Percentiles rank a stretch among this genome's conserved stretches.
Evolutionary conservation across 495 filamentous ascomycete species (phyloP).

Genomic region (Rhypophila decipiens): DNA sequence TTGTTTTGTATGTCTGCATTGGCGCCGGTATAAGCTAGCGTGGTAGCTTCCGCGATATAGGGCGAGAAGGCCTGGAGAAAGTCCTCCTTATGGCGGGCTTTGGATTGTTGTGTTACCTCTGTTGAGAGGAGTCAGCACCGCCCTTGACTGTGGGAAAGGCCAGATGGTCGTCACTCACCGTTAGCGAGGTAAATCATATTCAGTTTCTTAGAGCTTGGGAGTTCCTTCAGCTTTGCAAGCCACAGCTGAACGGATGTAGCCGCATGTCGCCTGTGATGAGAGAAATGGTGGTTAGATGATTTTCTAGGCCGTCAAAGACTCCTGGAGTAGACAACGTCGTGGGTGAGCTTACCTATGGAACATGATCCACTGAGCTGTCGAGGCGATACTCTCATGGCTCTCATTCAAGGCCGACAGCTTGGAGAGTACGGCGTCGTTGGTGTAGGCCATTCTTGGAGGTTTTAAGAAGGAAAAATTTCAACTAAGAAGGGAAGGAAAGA

Average conservation of each 20-base stretch:
- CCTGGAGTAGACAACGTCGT: neutral
- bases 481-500: neutral
- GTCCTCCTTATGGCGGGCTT: slow-evolving; percentile 81
- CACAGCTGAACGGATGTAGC: slow-evolving; percentile 82
- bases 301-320: no score
- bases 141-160: neutral
- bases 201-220: slow-evolving; percentile 72
- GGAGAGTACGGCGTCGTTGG: slow-evolving; percentile 83
- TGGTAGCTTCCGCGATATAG: slow-evolving; percentile 79
- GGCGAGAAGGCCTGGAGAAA: slow-evolving; percentile 88
- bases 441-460: slow-evolving; percentile 71
- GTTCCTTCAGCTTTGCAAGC: slow-evolving; percentile 82
- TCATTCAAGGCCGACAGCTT: slow-evolving; percentile 95
- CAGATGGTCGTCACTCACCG: slow-evolving; percentile 45
- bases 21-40: slow-evolving; percentile 79
- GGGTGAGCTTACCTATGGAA: slow-evolving; percentile 76
- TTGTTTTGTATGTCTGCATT: slow-evolving; percentile 79
- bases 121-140: slow-evolving; percentile 19
- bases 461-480: neutral
- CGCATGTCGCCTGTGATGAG: slow-evolving; percentile 66
- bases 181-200: slow-evolving; percentile 95
- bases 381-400: slow-evolving; percentile 91
- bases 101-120: slow-evolving; percentile 96
- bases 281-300: neutral
- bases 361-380: slow-evolving; percentile 97